phyloP scores from a whole-genome alignment of 148 eudicot genomes.

The Rhododendron henanense region DNA sequence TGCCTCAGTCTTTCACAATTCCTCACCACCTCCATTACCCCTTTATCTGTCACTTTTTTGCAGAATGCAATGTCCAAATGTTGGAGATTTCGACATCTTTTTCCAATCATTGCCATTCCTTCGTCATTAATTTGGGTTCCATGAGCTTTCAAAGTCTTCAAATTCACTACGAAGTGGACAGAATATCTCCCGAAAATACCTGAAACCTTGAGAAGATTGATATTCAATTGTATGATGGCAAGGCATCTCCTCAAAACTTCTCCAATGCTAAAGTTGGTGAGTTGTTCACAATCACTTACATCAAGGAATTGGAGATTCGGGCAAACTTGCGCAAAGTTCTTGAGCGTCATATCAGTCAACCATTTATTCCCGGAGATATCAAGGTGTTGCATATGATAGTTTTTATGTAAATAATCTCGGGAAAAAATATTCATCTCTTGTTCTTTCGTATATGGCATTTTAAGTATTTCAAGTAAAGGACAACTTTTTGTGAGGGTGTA shows the following conservation, averaged over 20 bases:
- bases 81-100: no score
- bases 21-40: no score
- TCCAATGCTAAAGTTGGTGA: not conserved
- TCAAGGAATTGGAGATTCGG: not conserved
- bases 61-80: no score
- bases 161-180: no score
- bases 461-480: no score
- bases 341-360: not conserved
- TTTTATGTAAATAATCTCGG: accelerated
- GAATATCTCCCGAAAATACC: not conserved
- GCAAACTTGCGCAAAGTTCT: not conserved
- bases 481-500: no score
- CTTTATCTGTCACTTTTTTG: no score
- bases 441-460: no score
- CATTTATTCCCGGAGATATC: accelerated
- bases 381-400: not conserved
- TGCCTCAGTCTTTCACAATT: not conserved
- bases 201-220: accelerated
- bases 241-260: not conserved
- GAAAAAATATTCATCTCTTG: no score
- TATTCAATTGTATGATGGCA: not conserved
- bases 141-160: no score
- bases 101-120: no score
- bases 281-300: accelerated
- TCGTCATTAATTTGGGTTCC: no score